A percentile compares a stretch with the other conserved stretches of the same genome.
phyloP scores from a whole-genome alignment of 2,329 filamentous ascomycete genomes.

The Botrytis galanthina region DNA sequence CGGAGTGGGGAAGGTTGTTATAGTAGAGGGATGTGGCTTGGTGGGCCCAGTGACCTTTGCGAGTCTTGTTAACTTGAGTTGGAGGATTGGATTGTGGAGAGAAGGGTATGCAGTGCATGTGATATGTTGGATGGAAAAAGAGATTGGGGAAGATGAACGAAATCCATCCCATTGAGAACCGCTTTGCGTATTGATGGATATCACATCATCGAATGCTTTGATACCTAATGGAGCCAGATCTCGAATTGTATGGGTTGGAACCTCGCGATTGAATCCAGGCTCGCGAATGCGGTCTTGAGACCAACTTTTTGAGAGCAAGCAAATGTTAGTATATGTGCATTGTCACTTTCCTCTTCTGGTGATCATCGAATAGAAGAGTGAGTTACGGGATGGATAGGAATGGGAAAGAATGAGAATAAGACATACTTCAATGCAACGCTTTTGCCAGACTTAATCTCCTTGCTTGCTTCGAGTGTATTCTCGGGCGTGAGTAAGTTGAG shows the following conservation, averaged over 20 bases:
- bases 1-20: slow-evolving; percentile 34
- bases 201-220: slow-evolving; percentile 53
- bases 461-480: slow-evolving; percentile 42
- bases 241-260: slow-evolving; percentile 23
- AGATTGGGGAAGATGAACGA: slow-evolving; percentile 23
- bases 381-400: not conserved
- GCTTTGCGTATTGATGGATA: slow-evolving; percentile 48
- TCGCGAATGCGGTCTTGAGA: slow-evolving; percentile 23
- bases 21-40: slow-evolving; percentile 35
- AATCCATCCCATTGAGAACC: slow-evolving; percentile 49
- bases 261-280: slow-evolving; percentile 27
- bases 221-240: slow-evolving; percentile 33
- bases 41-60: slow-evolving; percentile 34
- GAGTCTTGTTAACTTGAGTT: not conserved
- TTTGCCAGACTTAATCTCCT: slow-evolving; percentile 44
- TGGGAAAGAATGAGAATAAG: not conserved
- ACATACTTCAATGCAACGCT: slow-evolving; percentile 37
- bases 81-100: not conserved
- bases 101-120: not conserved
- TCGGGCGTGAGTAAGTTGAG: slow-evolving; percentile 47
- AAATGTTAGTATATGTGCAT: slow-evolving; percentile 8
- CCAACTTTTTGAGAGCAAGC: slow-evolving; percentile 19
- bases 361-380: not conserved
- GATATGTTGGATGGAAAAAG: not conserved
- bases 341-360: not conserved